Conservation (phyloP, 1,139 yeast species). For the Pichia sp. region DNA sequence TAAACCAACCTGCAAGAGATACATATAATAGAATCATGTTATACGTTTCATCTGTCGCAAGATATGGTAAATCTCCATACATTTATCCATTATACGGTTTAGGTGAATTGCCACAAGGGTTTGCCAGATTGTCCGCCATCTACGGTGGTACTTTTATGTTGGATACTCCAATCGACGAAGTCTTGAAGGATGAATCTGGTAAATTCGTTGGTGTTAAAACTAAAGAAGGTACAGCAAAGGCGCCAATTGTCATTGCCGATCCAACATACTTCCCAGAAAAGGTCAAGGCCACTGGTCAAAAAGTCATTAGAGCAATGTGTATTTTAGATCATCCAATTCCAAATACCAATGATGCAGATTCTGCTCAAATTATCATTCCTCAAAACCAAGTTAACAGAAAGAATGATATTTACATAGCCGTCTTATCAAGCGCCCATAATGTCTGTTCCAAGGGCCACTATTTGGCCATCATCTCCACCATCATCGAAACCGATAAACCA, state of each 20-base stretch:
- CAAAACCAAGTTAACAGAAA: slow-evolving; percentile 94
- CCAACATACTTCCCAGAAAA: slow-evolving; percentile 97
- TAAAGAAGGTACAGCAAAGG: slow-evolving; percentile 88
- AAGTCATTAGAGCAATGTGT: slow-evolving; percentile 94
- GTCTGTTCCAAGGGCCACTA: slow-evolving; percentile 90
- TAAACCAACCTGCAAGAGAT: slow-evolving; percentile 89
- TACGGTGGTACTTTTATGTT: slow-evolving; percentile 99
- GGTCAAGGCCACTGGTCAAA: slow-evolving; percentile 81
- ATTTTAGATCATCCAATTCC: slow-evolving; percentile 89
- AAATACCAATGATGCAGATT: slow-evolving; percentile 78
- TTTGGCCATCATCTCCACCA: slow-evolving; percentile 91
- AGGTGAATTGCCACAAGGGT: slow-evolving; percentile 98
- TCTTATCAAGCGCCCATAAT: slow-evolving; percentile 85
- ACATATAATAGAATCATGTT: slow-evolving; percentile 83
- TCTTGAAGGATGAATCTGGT: slow-evolving; percentile 67
- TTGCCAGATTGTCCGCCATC: slow-evolving; percentile 94
- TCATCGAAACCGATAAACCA: slow-evolving; percentile 92
- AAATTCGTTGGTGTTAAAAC: slow-evolving; percentile 85
- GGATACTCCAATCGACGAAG: slow-evolving; percentile 92
- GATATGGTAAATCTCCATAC: slow-evolving; percentile 96
- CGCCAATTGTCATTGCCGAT: slow-evolving; percentile 95
- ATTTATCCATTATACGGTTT: slow-evolving; percentile 95
- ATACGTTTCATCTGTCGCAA: slow-evolving; percentile 88
- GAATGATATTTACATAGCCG: slow-evolving; percentile 93
- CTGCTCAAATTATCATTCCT: slow-evolving; percentile 92